Conservation (phyloP, 371 early-diverging fungal species). For the Mortierella sp. region DNA sequence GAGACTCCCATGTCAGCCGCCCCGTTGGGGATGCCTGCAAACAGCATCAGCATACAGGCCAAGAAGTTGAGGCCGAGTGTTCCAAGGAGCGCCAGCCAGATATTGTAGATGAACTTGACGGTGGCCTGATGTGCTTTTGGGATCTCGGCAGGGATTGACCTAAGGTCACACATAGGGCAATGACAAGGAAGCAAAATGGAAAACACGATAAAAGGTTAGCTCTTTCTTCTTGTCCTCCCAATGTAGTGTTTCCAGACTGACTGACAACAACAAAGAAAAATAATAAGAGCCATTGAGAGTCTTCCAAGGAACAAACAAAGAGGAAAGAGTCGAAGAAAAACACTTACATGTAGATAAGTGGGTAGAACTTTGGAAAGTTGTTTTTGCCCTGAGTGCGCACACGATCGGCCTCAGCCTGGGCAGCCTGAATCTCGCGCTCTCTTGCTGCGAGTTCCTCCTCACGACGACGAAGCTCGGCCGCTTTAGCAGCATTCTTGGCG, state of each 20-base stretch:
- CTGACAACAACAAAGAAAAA: background rate
- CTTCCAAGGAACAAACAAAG: slow-evolving; percentile 5
- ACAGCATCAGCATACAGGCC: slow-evolving; percentile 79
- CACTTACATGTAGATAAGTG: slow-evolving; percentile 86
- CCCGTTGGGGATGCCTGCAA: slow-evolving; percentile 75
- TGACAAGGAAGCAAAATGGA: background rate
- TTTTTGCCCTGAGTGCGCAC: slow-evolving; percentile 71
- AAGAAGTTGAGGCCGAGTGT: slow-evolving; percentile 86
- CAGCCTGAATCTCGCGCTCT: slow-evolving; percentile 49
- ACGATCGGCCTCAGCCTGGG: slow-evolving; percentile 56
- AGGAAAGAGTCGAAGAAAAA: slow-evolving; percentile 31
- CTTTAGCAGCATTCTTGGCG: slow-evolving; percentile 42
- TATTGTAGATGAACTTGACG: slow-evolving; percentile 77
- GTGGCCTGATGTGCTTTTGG: slow-evolving; percentile 74
- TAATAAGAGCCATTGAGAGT: background rate
- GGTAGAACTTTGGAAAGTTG: slow-evolving; percentile 90
- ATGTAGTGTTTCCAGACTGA: background rate
- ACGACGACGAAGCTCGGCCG: slow-evolving; percentile 50
- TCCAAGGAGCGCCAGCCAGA: slow-evolving; percentile 83
- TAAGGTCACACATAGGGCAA: background rate
- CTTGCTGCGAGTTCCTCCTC: slow-evolving; percentile 57
- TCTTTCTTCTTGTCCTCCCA: background rate
- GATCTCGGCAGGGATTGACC: slow-evolving; percentile 71
- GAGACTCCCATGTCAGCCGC: slow-evolving; percentile 84
- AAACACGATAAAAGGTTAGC: slow-evolving; percentile 4